Conservation (phyloP, 148 eudicot genomes). For the Camellia lanceoleosa region DNA sequence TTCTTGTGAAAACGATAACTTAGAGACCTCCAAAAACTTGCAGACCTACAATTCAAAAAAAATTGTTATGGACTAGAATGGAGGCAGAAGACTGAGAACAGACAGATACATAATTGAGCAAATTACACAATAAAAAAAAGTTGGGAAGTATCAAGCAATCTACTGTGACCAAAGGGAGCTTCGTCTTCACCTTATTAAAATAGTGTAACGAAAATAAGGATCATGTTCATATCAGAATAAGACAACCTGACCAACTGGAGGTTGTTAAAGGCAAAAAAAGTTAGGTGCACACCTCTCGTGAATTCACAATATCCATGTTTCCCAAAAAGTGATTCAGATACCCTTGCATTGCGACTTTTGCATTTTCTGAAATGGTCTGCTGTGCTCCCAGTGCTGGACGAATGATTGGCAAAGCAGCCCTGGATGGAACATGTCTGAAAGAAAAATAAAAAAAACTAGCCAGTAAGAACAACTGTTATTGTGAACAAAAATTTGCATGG, state of each 20-base stretch:
- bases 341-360: conserved; percentile 94
- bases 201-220: background rate
- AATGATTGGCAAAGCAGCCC: conserved; percentile 88
- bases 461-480: conserved; percentile 34
- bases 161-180: background rate
- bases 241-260: background rate
- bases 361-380: conserved; percentile 83
- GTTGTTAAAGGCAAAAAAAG: background rate
- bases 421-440: conserved; percentile 90
- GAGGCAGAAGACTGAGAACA: background rate
- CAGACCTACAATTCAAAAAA: conserved; percentile 55
- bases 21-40: conserved; percentile 91
- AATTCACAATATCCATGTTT: conserved; percentile 84
- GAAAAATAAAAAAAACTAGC: background rate
- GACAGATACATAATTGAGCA: background rate
- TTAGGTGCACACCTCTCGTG: conserved; percentile 57
- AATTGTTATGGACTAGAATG: background rate
- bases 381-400: conserved; percentile 87
- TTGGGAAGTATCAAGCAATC: background rate
- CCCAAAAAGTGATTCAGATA: conserved; percentile 91
- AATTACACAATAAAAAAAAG: background rate
- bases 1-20: conserved; percentile 80
- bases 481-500: background rate
- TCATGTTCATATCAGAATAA: conserved; percentile 1
- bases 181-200: background rate